Base-by-base conservation (phyloP, 768 basidiomycete species). In the Leccinum olivaceopallidum region DNA sequence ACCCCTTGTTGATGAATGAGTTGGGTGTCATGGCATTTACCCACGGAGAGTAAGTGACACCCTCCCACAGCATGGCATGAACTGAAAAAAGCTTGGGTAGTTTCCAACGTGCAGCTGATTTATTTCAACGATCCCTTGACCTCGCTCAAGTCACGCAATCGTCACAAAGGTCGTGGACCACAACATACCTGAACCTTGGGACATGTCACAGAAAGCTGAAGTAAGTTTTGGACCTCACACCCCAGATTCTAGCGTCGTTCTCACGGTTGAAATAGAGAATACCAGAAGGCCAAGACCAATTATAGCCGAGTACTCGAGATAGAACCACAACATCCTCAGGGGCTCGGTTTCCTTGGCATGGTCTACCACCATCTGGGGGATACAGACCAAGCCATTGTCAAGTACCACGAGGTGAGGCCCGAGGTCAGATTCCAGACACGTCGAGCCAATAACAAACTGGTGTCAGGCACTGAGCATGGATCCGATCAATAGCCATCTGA, bases 11-110 rank as follows among this genome's bases (percentile, higher is more conserved):
- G 51, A 80, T 89, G 58, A 98, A 98, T 69, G 97, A 99, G 76
- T 79, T 91, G 24, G 97, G 95, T 4, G 94, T 98, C 1, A 90
- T 97, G 83, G 89, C 90, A 4, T 97, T 88, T 74, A 91, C 92
- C 67, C 90, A 87, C 60, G 87, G 87, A 75, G 78, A 91, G 93
- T 95, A 68, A 71, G 88, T 78, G 10, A 56, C 20, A 26, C 12
- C 10, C 34, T 42, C 28, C 56, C 37, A 51, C 58, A 16, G 26
- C 14, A 10, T 39, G 54, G 26, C 50, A 24, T 53, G 4, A 52
- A 24, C 52, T 53, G 26, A 52, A 58, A 52, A 52, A 5, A 49
- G 48, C 67, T 94, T 36, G 8, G 34, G 30, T 69, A 98, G 95
- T 56, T 94, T 86, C 73, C 80, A 85, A 32, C 75, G 76, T 26